These are phyloP conservation scores for Puccinellia tenuiflora DNA, from an alignment of 176 grass and related monocot species.

Conservation along the genomic window DNA sequence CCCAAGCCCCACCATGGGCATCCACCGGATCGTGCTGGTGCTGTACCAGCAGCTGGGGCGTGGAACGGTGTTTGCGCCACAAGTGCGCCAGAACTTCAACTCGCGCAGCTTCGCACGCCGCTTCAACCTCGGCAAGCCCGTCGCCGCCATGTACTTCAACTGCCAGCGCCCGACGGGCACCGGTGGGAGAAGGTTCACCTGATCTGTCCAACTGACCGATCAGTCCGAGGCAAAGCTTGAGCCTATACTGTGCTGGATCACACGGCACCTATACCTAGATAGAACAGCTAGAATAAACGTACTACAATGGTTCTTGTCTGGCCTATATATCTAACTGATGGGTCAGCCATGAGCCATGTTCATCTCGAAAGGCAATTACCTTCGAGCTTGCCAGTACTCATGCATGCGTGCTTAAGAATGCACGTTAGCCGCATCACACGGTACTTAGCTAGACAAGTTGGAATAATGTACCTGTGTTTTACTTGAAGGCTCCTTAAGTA, in stretches of 20 bases:
- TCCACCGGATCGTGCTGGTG: slow-evolving; percentile 75
- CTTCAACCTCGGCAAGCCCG: slow-evolving; percentile 55
- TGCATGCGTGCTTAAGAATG: slow-evolving; percentile 10
- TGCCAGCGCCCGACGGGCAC: slow-evolving; percentile 72
- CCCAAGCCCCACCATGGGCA: slow-evolving; percentile 55
- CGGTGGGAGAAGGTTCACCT: slow-evolving; percentile 66
- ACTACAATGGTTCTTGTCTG: slow-evolving; percentile 33
- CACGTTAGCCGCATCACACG: slow-evolving; percentile 11
- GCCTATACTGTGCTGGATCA: neutral
- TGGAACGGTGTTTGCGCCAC: slow-evolving; percentile 56
- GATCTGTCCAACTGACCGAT: neutral
- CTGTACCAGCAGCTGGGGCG: slow-evolving; percentile 59
- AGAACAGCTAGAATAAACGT: neutral
- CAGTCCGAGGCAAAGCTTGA: neutral
- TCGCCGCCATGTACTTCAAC: slow-evolving; percentile 57
- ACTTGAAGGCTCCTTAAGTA: slow-evolving; percentile 15
- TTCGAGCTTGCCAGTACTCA: neutral
- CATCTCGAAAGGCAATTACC: slow-evolving; percentile 4
- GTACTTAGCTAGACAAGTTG: neutral
- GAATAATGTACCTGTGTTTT: slow-evolving; percentile 29
- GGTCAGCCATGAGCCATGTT: neutral
- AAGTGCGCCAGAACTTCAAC: slow-evolving; percentile 66
- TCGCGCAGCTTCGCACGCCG: slow-evolving; percentile 42
- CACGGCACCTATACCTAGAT: neutral
- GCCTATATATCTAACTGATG: neutral